A percentile compares a stretch with the other conserved stretches of the same genome.
Conservation (phyloP, 2,329 filamentous ascomycete species). For the Pyricularia pennisetigena region DNA sequence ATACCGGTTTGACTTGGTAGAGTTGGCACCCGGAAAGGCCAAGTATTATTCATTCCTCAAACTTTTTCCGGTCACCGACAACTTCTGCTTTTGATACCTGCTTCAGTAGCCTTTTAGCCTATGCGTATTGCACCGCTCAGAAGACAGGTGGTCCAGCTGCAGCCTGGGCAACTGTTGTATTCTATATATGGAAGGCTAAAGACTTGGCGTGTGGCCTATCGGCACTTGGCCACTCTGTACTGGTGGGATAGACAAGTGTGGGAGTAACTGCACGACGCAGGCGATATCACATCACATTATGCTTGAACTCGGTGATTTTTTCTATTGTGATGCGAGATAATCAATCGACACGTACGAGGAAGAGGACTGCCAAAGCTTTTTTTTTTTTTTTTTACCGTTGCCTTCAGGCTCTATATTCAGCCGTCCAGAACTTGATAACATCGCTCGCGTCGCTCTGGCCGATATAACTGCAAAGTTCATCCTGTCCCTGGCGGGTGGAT, state of each 20-base stretch:
- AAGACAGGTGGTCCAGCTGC: too few species aligned
- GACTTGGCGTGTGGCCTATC: not conserved
- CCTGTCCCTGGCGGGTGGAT: not conserved
- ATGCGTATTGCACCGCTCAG: not conserved
- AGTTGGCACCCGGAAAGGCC: not conserved
- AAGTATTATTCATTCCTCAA: not conserved
- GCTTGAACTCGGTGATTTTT: not conserved
- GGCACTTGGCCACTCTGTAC: too few species aligned
- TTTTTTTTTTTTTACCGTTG: not conserved
- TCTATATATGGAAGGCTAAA: not conserved
- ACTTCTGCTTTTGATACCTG: not conserved
- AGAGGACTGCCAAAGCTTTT: too few species aligned
- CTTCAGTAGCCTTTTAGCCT: not conserved
- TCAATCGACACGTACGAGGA: not conserved
- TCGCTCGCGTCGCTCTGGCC: not conserved
- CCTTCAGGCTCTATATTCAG: slow-evolving; percentile 5
- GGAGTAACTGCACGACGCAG: too few species aligned
- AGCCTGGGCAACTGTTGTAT: not conserved
- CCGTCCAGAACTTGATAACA: slow-evolving; percentile 10
- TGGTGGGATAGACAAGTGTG: too few species aligned
- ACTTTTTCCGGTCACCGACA: not conserved
- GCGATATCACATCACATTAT: not conserved
- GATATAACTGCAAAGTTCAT: not conserved
- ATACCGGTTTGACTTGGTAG: too few species aligned
- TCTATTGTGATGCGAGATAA: not conserved